These are phyloP conservation scores for Agapanthus africanus DNA, from an alignment of 106 monocot genomes.

Conservation along the genomic window DNA sequence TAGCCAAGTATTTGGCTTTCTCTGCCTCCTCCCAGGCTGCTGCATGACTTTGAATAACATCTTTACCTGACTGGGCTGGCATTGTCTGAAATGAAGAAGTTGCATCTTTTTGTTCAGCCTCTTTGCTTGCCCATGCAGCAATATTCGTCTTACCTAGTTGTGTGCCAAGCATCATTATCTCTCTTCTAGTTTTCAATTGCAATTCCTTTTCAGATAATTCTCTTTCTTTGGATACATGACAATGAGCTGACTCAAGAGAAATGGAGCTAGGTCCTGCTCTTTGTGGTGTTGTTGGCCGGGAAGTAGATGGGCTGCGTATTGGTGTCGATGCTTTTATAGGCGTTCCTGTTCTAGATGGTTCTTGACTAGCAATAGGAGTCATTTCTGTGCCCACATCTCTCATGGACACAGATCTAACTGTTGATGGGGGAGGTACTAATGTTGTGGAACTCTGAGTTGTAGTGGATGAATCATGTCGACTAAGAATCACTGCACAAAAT, in stretches of 20 bases:
- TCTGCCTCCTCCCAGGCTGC: slow-evolving; percentile 92
- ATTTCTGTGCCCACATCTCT: slow-evolving; percentile 94
- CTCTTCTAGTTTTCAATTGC: slow-evolving; percentile 63
- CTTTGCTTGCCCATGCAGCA: slow-evolving; percentile 86
- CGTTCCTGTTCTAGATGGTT: slow-evolving; percentile 76
- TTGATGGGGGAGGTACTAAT: slow-evolving; percentile 29
- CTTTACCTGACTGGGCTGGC: slow-evolving; percentile 25
- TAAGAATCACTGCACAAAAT: slow-evolving; percentile 33
- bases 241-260: slow-evolving; percentile 15
- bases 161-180: slow-evolving; percentile 78
- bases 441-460: slow-evolving; percentile 23
- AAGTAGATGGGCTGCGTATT: slow-evolving; percentile 47
- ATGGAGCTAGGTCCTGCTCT: slow-evolving; percentile 25
- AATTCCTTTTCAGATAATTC: slow-evolving; percentile 57
- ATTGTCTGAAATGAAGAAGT: slow-evolving; percentile 22
- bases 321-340: slow-evolving; percentile 49
- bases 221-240: slow-evolving; percentile 17
- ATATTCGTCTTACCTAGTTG: slow-evolving; percentile 80
- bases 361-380: slow-evolving; percentile 84
- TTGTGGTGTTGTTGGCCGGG: slow-evolving; percentile 33
- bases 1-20: slow-evolving; percentile 74
- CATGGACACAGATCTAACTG: slow-evolving; percentile 72
- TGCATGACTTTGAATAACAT: slow-evolving; percentile 51
- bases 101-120: slow-evolving; percentile 41
- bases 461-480: slow-evolving; percentile 33